A percentile compares a stretch with the other conserved stretches of the same genome.
Conservation (phyloP, 805 yeast species). For the Candida multigemmis region DNA sequence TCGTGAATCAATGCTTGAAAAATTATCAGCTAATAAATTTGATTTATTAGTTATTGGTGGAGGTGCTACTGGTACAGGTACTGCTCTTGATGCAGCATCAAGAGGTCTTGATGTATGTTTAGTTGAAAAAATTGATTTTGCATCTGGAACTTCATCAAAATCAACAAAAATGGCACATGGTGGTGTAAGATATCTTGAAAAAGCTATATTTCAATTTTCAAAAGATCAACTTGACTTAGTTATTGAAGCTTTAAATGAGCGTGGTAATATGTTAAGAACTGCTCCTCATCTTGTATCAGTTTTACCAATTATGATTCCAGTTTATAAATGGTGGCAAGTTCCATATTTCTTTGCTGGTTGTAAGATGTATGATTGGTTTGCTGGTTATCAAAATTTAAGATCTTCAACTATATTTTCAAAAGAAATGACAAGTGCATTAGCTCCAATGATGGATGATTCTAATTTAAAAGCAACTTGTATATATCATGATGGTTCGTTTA, state of each 20-base stretch:
- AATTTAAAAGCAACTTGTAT: slow-evolving; percentile 84
- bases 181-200: slow-evolving; percentile 91
- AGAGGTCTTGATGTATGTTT: slow-evolving; percentile 86
- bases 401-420: slow-evolving; percentile 65
- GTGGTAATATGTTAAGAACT: slow-evolving; percentile 69
- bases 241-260: slow-evolving; percentile 20
- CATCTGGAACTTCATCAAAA: slow-evolving; percentile 87
- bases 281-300: slow-evolving; percentile 88
- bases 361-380: slow-evolving; percentile 85
- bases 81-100: slow-evolving; percentile 84
- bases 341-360: slow-evolving; percentile 92
- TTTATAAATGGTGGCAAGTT: slow-evolving; percentile 90
- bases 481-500: slow-evolving; percentile 92
- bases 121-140: slow-evolving; percentile 83
- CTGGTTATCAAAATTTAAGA: slow-evolving; percentile 80
- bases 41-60: slow-evolving; percentile 91
- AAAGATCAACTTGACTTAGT: slow-evolving; percentile 57
- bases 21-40: slow-evolving; percentile 40
- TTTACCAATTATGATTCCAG: slow-evolving; percentile 93
- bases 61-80: slow-evolving; percentile 93
- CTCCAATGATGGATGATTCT: slow-evolving; percentile 77
- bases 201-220: slow-evolving; percentile 87
- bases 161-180: slow-evolving; percentile 97
- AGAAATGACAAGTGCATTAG: slow-evolving; percentile 57
- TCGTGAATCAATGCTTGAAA: slow-evolving; percentile 42